Evolutionary conservation across 2,329 filamentous ascomycete species (phyloP), one percentile per base, ranked within the genome.

Genomic region (Colletotrichum coccodes): DNA sequence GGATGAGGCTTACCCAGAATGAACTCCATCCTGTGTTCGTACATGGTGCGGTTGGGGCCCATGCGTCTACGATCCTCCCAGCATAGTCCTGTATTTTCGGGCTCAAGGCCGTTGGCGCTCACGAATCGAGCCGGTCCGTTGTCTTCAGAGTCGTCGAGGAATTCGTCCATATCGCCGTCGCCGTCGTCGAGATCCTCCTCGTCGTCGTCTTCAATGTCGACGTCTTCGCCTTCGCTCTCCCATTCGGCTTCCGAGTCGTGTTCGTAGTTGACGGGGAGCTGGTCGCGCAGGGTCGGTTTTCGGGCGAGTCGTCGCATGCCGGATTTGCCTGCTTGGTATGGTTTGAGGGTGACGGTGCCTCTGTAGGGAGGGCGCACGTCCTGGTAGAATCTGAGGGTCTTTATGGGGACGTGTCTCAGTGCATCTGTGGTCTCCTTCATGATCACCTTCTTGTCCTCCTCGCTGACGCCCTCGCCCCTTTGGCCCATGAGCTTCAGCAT

Each of bases 161-260:
- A 98, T 21, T 90, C 95, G 4, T 94, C 93, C 90, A 97, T 92
- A 68, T 97, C 94, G 68, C 97, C 94, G 18, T 93, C 92, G n/a
- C 90, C 91, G 66, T 92, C 92, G 65, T 92, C 92, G 0, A 84
- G 71, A n/a, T 87, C 95, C 83, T 87, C 94, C 82, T 87, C 88
- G 32, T 87, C 86, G 9, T 92, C 90, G 23, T 92, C 91, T 30
- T 91, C 83, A 3, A 91, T 87, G 16, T 89, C 90, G 3, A 93
- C 86, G 57, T 92, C 90, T 49, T 92, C 91, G 30, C 92, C 91
- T 34, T 89, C 88, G 70, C 91, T 87, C 66, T 94, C 93, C 93
- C 93, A 97, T 77, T 96, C 94, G 6, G 89, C 92, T 77, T 97
- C 93, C 3, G 93, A 95, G 75, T 96, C 93, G 76, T 95, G 94